A percentile compares a stretch with the other conserved stretches of the same genome.
Evolutionary conservation across 2,329 filamentous ascomycete genomes (phyloP).

Genomic region (Xylaria sp.): DNA sequence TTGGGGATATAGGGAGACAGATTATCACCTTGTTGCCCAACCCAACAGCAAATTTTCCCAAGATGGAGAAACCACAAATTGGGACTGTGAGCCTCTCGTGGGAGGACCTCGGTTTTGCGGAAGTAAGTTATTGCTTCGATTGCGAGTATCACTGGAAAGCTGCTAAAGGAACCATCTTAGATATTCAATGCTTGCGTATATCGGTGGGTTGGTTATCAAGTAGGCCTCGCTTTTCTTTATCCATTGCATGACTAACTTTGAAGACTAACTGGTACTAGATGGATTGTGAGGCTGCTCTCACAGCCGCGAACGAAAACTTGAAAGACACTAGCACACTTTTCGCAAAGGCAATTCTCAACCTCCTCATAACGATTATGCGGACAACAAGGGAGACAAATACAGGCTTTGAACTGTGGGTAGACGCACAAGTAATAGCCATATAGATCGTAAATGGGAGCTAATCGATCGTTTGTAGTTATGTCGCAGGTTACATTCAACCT

Average conservation of each 20-base stretch:
- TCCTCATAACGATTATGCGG: not conserved
- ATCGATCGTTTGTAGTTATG: not conserved
- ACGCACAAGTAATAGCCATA: no score
- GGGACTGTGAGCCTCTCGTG: slow-evolving; percentile 16
- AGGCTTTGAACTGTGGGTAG: slow-evolving; percentile 15
- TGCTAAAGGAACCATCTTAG: not conserved
- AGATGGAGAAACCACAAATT: slow-evolving; percentile 11
- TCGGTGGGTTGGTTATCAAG: slow-evolving; percentile 9
- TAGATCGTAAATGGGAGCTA: not conserved
- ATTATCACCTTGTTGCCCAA: slow-evolving; percentile 3
- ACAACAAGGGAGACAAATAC: not conserved
- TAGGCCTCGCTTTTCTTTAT: not conserved
- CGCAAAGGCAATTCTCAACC: not conserved
- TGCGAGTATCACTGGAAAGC: no score
- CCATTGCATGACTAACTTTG: not conserved
- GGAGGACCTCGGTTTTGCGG: slow-evolving; percentile 2
- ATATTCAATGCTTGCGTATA: slow-evolving; percentile 14
- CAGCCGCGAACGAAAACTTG: not conserved
- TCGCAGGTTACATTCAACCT: not conserved
- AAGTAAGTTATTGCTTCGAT: not conserved
- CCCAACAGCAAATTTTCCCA: slow-evolving; percentile 1
- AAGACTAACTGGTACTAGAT: not conserved
- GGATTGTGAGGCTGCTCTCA: not conserved
- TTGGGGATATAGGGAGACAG: not conserved
- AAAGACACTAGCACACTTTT: not conserved